phyloP scores from a whole-genome alignment of 2,329 filamentous ascomycete species.

The Fusarium graminum region DNA sequence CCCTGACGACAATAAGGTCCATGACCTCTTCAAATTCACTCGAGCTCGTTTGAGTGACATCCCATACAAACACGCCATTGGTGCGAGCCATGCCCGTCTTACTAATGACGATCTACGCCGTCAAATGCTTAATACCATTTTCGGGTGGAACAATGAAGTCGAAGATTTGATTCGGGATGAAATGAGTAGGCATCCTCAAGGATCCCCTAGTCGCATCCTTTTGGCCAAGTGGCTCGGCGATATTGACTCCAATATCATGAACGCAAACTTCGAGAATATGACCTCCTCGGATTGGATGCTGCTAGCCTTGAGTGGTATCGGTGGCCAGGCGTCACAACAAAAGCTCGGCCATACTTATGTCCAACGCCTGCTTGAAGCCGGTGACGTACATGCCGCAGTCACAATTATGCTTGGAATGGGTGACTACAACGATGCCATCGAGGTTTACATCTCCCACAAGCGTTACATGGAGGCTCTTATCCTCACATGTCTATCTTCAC shows the following conservation, averaged over 20 bases:
- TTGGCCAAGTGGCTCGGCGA: conserved; percentile 95
- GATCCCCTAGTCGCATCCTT: conserved; percentile 83
- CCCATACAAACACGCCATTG: conserved; percentile 78
- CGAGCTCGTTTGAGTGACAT: conserved; percentile 85
- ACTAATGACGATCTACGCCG: conserved; percentile 84
- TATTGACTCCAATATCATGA: conserved; percentile 83
- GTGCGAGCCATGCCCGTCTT: conserved; percentile 68
- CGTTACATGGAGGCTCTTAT: conserved; percentile 94
- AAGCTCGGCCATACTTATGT: conserved; percentile 93
- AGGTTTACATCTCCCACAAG: conserved; percentile 93
- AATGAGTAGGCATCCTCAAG: conserved; percentile 77
- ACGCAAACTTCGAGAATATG: conserved; percentile 85
- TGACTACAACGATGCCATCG: conserved; percentile 93
- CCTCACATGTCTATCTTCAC: conserved; percentile 84
- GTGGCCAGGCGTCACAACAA: conserved; percentile 79
- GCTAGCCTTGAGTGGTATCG: conserved; percentile 89
- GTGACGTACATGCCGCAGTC: conserved; percentile 91
- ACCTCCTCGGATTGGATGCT: conserved; percentile 98
- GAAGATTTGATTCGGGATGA: conserved; percentile 87
- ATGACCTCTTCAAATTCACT: conserved; percentile 89
- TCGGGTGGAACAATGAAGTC: conserved; percentile 92
- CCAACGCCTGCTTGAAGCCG: conserved; percentile 87
- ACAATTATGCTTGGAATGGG: conserved; percentile 94
- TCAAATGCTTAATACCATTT: conserved; percentile 94
- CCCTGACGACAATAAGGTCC: conserved; percentile 76